Percentiles rank a stretch among this genome's conserved stretches.
Conservation (phyloP, 2,329 filamentous ascomycete genomes). For the Dothistroma septosporum region DNA sequence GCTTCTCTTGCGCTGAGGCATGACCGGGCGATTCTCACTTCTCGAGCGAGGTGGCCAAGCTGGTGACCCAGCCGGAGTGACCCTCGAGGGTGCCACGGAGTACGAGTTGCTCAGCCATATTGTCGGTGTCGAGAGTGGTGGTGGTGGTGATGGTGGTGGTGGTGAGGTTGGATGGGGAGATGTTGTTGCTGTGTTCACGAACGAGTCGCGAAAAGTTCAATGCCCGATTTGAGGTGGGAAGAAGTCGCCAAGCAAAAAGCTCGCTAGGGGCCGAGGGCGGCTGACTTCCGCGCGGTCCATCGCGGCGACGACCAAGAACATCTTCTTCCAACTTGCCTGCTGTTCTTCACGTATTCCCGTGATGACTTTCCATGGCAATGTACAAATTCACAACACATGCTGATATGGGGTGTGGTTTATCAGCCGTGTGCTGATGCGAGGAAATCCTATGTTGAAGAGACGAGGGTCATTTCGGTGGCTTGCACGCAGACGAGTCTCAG, state of each 20-base stretch:
- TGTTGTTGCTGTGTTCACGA: not conserved
- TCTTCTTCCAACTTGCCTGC: too few relatives aligned
- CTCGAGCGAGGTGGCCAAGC: conserved; percentile 96
- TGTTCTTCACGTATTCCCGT: too few relatives aligned
- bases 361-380: too few relatives aligned
- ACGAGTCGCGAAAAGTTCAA: not conserved
- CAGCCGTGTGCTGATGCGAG: too few relatives aligned
- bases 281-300: not conserved
- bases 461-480: too few relatives aligned
- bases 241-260: not conserved
- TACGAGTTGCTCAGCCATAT: conserved; percentile 42
- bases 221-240: not conserved
- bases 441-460: too few relatives aligned
- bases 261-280: not conserved
- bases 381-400: too few relatives aligned
- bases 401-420: too few relatives aligned
- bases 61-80: conserved; percentile 99
- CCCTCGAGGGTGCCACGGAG: conserved; percentile 55
- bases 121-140: not conserved
- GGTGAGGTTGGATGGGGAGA: not conserved
- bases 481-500: too few relatives aligned
- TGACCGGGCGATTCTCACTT: conserved; percentile 57
- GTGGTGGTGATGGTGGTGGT: not conserved
- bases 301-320: not conserved
- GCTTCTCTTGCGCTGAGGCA: conserved; percentile 41